A percentile compares a stretch with the other conserved stretches of the same genome.
phyloP scores from a whole-genome alignment of 345 rosid species.

The Citrus reticulata region DNA sequence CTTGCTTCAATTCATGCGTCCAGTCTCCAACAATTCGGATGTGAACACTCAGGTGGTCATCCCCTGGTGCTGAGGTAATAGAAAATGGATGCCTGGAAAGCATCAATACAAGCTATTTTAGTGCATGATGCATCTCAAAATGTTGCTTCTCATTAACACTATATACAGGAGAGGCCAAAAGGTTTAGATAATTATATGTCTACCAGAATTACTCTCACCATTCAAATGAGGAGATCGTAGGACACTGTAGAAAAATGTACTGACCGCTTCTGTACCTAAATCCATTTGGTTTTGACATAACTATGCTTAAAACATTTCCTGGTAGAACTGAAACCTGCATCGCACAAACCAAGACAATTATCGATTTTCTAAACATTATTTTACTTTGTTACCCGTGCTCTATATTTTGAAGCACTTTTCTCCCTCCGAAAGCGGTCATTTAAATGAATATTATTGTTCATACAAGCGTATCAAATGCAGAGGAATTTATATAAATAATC shows the following conservation, averaged over 20 bases:
- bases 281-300: constrained; percentile 88
- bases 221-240: constrained; percentile 74
- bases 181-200: not conserved
- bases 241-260: constrained; percentile 88
- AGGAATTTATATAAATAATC: not conserved
- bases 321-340: constrained; percentile 79
- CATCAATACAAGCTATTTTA: not conserved
- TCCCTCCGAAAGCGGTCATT: not conserved
- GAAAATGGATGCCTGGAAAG: constrained; percentile 88
- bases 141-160: not conserved
- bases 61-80: constrained; percentile 93
- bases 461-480: not conserved
- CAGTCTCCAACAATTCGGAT: constrained; percentile 91
- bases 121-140: not conserved
- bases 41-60: constrained; percentile 78
- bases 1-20: constrained; percentile 77
- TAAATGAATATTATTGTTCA: not conserved
- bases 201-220: constrained; percentile 44
- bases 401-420: not conserved
- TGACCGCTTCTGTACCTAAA: constrained; percentile 94
- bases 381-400: not conserved
- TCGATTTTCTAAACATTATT: not conserved
- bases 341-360: constrained; percentile 4
- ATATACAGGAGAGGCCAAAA: not conserved
- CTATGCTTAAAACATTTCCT: constrained; percentile 76